Evolutionary conservation across 352 stramenopile species (phyloP).

Genomic region (Pythium pyrilobum): DNA sequence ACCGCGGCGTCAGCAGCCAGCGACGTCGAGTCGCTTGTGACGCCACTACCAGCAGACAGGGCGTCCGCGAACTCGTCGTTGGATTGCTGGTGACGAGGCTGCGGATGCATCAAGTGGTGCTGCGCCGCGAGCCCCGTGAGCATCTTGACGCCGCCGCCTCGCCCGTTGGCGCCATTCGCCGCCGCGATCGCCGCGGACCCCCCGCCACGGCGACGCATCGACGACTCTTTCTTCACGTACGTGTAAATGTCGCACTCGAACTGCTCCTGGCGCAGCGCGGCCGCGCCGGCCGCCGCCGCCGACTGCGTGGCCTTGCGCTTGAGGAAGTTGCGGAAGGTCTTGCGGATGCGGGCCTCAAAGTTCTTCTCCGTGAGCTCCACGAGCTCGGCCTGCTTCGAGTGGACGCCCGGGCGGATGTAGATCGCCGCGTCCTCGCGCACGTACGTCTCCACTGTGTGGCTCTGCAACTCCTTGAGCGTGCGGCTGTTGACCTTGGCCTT

Average conservation of each 20-base stretch:
- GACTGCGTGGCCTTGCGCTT: slow-evolving; percentile 48
- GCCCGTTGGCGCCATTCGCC: neutral
- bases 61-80: neutral
- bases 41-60: no score
- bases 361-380: slow-evolving; percentile 58
- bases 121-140: slow-evolving; percentile 16
- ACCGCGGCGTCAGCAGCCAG: neutral
- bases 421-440: slow-evolving; percentile 57
- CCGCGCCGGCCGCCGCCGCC: neutral
- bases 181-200: neutral
- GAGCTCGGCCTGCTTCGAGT: slow-evolving; percentile 80
- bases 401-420: slow-evolving; percentile 71
- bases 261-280: slow-evolving; percentile 10
- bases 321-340: slow-evolving; percentile 75
- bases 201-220: neutral
- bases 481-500: slow-evolving; percentile 57
- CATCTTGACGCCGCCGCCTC: slow-evolving; percentile 10
- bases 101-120: slow-evolving; percentile 14
- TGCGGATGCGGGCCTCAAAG: slow-evolving; percentile 63
- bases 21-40: no score
- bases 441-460: slow-evolving; percentile 31
- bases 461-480: slow-evolving; percentile 48
- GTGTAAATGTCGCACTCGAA: slow-evolving; percentile 74
- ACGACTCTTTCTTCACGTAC: slow-evolving; percentile 60
- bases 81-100: slow-evolving; percentile 1